phyloP scores from a whole-genome alignment of 2,329 filamentous ascomycete species.

The Zelopaecilomyces penicillatus region DNA sequence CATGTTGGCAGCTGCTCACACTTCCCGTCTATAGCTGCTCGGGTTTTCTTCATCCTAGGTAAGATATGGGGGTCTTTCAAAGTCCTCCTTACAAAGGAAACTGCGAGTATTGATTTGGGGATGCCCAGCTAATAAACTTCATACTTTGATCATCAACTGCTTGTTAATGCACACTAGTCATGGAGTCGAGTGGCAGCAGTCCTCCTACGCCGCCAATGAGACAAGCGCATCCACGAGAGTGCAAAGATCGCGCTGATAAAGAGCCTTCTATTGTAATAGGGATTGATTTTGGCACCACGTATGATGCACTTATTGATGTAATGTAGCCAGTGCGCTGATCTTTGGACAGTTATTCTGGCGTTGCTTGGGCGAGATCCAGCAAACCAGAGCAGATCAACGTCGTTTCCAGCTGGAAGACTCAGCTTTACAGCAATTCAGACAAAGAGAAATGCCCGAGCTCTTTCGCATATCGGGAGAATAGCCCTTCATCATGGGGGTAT shows the following conservation, averaged over 20 bases:
- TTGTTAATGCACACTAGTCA: no score
- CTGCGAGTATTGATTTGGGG: no score
- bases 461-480: constrained; percentile 11
- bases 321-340: constrained; percentile 2
- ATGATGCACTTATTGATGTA: constrained; percentile 5
- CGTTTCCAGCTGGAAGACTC: constrained; percentile 22
- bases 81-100: not conserved
- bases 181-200: no score
- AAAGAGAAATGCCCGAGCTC: constrained; percentile 23
- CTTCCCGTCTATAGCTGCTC: no score
- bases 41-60: no score
- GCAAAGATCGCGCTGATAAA: not conserved
- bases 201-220: no score
- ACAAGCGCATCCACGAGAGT: not conserved
- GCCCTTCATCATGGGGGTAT: constrained; percentile 22
- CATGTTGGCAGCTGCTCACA: no score
- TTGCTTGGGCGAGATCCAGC: constrained; percentile 28
- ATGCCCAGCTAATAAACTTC: no score
- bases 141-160: no score
- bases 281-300: constrained; percentile 41
- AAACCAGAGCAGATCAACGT: constrained; percentile 20
- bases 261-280: constrained; percentile 25
- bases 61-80: not conserved
- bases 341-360: constrained; percentile 26
- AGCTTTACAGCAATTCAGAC: constrained; percentile 16